phyloP scores from a whole-genome alignment of 208 protist species.

The Wallacemonas sp. region DNA sequence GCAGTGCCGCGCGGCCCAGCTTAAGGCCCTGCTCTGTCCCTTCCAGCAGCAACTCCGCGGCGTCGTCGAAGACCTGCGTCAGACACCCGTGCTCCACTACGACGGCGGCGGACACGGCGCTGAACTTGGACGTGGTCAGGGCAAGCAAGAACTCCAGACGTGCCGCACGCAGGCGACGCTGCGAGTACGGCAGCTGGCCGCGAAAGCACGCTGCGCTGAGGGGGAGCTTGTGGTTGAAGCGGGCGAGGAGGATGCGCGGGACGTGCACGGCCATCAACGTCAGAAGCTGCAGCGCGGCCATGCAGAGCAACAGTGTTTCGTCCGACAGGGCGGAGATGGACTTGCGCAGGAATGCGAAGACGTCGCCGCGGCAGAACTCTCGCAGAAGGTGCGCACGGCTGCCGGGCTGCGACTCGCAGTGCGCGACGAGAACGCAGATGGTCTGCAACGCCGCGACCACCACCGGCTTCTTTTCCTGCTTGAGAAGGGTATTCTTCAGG shows the following conservation, averaged over 20 bases:
- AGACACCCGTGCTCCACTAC: constrained; percentile 78
- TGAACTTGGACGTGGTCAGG: constrained; percentile 46
- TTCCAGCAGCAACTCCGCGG: constrained; percentile 81
- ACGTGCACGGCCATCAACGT: constrained; percentile 46
- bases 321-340: constrained; percentile 58
- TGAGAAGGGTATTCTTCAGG: constrained; percentile 46
- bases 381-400: constrained; percentile 43
- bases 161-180: constrained; percentile 68
- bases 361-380: constrained; percentile 67
- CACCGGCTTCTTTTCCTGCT: constrained; percentile 36
- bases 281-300: constrained; percentile 70
- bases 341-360: constrained; percentile 47
- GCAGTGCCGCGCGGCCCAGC: constrained; percentile 49
- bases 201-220: constrained; percentile 75
- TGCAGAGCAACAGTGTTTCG: constrained; percentile 33
- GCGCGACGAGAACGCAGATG: constrained; percentile 45
- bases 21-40: constrained; percentile 58
- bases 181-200: constrained; percentile 74
- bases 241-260: constrained; percentile 67
- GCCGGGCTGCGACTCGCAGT: constrained; percentile 3
- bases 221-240: constrained; percentile 69
- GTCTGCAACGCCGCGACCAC: constrained; percentile 44
- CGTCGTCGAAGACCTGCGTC: constrained; percentile 83
- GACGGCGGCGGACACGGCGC: constrained; percentile 44
- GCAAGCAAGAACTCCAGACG: constrained; percentile 70